These are phyloP conservation scores for Mytilinidion resinicola DNA, from an alignment of 495 filamentous ascomycete species.

Conservation along the genomic window DNA sequence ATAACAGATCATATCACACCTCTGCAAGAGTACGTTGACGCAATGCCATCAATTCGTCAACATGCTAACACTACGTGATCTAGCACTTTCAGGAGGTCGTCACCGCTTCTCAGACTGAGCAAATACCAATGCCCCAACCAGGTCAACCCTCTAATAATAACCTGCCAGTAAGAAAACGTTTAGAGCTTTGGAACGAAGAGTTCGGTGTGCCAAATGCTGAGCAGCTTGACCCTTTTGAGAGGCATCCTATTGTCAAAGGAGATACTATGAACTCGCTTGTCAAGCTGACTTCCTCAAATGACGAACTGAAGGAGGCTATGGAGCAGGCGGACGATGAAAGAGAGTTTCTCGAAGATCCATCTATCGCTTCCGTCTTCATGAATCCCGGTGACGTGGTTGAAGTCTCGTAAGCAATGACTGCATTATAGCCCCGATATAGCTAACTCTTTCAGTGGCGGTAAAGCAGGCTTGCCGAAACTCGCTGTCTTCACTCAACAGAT, in stretches of 20 bases:
- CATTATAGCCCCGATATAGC: neutral
- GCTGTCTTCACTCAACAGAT: conserved; percentile 64
- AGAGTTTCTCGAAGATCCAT: neutral
- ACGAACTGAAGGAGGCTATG: no score
- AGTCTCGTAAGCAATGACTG: conserved; percentile 41
- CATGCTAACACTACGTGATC: no score
- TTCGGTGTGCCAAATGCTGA: conserved; percentile 25
- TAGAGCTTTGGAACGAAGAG: conserved; percentile 35
- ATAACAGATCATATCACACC: no score
- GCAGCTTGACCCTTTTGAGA: conserved; percentile 13
- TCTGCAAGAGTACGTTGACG: no score
- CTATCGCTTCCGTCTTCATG: conserved; percentile 35
- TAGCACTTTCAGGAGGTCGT: neutral
- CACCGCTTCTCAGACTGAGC: neutral
- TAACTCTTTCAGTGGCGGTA: no score
- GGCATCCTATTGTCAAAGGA: conserved; percentile 1
- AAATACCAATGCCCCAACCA: no score
- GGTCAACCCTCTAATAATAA: neutral
- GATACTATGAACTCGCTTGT: conserved; percentile 23
- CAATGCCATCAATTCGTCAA: no score
- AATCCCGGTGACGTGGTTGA: conserved; percentile 70
- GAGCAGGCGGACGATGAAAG: conserved; percentile 4
- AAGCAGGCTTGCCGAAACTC: conserved; percentile 43
- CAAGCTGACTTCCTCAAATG: conserved; percentile 3
- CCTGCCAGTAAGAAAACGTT: conserved; percentile 31